Conservation (phyloP, 2,329 filamentous ascomycete genomes). For the Macrophomina phaseolina region DNA sequence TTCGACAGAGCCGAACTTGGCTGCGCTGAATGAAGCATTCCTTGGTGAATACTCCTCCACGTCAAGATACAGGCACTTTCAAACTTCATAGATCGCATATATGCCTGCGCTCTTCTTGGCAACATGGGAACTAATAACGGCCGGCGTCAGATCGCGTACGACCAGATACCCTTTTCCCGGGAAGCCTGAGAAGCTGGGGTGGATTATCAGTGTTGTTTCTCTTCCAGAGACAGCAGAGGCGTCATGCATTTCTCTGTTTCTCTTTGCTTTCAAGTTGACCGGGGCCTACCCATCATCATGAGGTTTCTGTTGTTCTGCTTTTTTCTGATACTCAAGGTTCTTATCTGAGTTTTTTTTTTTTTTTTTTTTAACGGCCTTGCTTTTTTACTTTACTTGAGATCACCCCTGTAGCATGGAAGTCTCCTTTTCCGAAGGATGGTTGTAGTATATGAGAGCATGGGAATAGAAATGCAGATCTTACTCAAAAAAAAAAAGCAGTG, state of each 20-base stretch:
- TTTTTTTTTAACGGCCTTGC: not conserved
- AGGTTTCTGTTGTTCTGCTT: not conserved
- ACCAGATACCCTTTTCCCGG: too few species aligned
- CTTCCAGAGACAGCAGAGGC: not conserved
- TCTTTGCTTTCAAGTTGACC: not conserved
- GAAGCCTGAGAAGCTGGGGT: not conserved
- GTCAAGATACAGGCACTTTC: not conserved
- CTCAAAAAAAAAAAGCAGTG: not conserved
- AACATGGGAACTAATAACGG: conserved; percentile 4
- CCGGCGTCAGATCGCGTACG: not conserved
- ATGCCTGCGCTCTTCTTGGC: not conserved
- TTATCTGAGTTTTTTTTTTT: not conserved
- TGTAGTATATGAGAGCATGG: not conserved
- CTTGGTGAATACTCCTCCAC: not conserved
- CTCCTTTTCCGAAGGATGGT: not conserved
- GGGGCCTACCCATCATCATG: not conserved
- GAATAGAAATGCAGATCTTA: not conserved
- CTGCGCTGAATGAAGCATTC: not conserved
- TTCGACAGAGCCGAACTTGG: not conserved
- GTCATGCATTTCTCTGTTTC: not conserved
- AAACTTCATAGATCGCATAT: not conserved
- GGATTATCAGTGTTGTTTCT: not conserved
- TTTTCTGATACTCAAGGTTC: not conserved
- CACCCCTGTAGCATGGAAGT: not conserved
- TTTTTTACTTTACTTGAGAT: not conserved